phyloP scores from a whole-genome alignment of 2,329 filamentous ascomycete species.

The Arthrinium phaeospermum region DNA sequence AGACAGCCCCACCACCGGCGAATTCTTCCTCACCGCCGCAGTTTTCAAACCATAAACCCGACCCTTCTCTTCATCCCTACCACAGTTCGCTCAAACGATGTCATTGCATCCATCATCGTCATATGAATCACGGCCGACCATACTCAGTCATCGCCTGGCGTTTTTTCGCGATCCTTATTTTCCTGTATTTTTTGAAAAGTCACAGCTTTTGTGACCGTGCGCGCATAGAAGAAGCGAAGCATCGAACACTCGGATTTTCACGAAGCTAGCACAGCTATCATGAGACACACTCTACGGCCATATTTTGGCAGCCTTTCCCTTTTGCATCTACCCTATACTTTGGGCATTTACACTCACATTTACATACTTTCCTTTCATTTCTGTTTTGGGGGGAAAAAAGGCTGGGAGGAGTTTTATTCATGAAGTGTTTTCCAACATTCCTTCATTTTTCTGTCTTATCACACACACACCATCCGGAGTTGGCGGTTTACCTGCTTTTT shows the following conservation, averaged over 20 bases:
- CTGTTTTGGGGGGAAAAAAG: background rate
- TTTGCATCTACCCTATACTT: background rate
- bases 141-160: conserved; percentile 13
- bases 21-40: conserved; percentile 54
- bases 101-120: conserved; percentile 10
- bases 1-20: conserved; percentile 36
- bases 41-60: conserved; percentile 50
- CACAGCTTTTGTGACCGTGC: background rate
- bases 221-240: conserved; percentile 14
- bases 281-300: conserved; percentile 5
- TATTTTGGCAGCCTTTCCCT: background rate
- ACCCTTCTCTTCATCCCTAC: background rate
- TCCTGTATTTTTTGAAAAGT: background rate
- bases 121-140: conserved; percentile 19
- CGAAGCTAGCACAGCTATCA: background rate
- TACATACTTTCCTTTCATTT: background rate
- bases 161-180: conserved; percentile 18
- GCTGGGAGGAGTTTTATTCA: background rate
- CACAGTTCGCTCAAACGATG: background rate
- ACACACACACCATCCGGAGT: background rate
- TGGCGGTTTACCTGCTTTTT: background rate
- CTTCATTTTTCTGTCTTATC: background rate
- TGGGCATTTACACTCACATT: background rate
- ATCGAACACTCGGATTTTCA: conserved; percentile 12
- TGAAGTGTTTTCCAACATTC: background rate